Conservation (phyloP, 1,284 basidiomycete genomes). For the Tremellales sp. region DNA sequence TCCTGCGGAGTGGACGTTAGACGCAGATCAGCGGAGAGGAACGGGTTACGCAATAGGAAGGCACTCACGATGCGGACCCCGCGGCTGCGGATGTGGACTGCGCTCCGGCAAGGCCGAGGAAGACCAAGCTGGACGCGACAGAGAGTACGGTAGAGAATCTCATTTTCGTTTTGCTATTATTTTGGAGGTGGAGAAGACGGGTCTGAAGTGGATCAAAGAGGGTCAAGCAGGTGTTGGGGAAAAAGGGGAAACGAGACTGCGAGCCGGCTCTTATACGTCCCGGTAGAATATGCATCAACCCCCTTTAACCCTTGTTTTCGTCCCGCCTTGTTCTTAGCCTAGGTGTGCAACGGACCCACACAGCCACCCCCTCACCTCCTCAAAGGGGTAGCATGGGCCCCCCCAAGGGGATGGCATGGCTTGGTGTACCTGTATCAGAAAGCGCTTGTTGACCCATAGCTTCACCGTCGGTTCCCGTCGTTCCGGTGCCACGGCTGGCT, state of each 20-base stretch:
- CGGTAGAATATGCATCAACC: not conserved
- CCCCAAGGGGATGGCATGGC: no score
- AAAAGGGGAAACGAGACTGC: not conserved
- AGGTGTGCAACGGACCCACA: no score
- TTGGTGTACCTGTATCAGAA: no score
- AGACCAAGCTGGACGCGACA: slow-evolving; percentile 14
- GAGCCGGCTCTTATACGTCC: not conserved
- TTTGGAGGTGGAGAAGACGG: not conserved
- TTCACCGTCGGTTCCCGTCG: no score
- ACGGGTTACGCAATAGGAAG: not conserved
- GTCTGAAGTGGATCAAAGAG: not conserved
- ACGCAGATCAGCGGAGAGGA: no score
- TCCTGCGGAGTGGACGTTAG: not conserved
- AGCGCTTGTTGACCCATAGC: no score
- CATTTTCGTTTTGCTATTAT: not conserved
- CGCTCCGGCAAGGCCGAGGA: slow-evolving; percentile 10
- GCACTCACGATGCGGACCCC: slow-evolving; percentile 15
- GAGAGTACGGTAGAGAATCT: slow-evolving; percentile 8
- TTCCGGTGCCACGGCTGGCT: no score
- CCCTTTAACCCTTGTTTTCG: no score
- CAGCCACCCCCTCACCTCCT: not conserved
- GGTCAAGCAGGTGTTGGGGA: not conserved
- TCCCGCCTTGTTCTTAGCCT: no score
- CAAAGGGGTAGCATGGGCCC: no score
- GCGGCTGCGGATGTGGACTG: no score